A percentile compares a stretch with the other conserved stretches of the same genome.
Conservation (phyloP, 257 asterid genomes). For the Scutellaria minor region DNA sequence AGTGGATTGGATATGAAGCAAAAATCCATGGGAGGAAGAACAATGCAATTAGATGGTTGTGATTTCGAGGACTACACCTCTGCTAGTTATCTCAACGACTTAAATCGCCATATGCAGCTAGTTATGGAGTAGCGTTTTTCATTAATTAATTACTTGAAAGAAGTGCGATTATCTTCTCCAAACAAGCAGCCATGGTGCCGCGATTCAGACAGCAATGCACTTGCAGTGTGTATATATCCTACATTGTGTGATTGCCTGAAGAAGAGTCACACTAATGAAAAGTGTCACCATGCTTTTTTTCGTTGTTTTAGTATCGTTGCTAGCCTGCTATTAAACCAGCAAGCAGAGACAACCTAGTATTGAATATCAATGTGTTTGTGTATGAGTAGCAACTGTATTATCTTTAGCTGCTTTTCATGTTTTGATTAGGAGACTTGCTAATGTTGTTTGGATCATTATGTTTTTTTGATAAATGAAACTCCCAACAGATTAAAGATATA, state of each 20-base stretch:
- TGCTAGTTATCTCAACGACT: constrained; percentile 67
- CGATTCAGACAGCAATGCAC: constrained; percentile 10
- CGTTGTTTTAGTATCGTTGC: constrained; percentile 21
- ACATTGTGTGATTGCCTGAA: constrained; percentile 12
- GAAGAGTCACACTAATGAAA: constrained; percentile 25
- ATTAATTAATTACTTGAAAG: not conserved
- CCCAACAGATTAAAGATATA: not conserved
- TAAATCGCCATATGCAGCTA: constrained; percentile 86
- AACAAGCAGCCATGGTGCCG: not conserved
- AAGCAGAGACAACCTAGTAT: constrained; percentile 7
- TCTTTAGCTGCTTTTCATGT: not conserved
- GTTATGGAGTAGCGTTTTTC: constrained; percentile 65
- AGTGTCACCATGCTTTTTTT: not conserved
- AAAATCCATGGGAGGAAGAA: constrained; percentile 60
- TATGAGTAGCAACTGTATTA: not conserved
- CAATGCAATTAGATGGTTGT: constrained; percentile 56
- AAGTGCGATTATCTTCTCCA: not conserved
- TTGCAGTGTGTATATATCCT: constrained; percentile 6
- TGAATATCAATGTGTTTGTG: not conserved
- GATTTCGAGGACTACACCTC: constrained; percentile 77
- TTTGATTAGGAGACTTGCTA: not conserved
- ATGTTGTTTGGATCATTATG: constrained; percentile 9
- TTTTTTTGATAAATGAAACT: not conserved
- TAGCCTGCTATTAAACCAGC: constrained; percentile 22
- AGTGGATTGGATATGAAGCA: constrained; percentile 62